These are phyloP conservation scores for Rhododendron simsii DNA, from an alignment of 148 eudicot genomes.

Conservation along the genomic window DNA sequence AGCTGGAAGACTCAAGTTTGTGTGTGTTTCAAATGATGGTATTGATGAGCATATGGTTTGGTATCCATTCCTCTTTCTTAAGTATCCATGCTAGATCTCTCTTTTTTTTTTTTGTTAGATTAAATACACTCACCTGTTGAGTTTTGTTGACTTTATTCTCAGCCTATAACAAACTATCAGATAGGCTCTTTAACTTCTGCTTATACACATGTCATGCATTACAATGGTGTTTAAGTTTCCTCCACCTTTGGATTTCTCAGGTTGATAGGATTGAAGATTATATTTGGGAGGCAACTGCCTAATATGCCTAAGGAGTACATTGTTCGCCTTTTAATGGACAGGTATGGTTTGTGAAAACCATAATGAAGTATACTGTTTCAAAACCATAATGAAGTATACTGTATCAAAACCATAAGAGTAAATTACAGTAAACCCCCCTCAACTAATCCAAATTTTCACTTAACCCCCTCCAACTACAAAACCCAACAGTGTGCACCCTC, in stretches of 20 bases:
- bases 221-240: not conserved
- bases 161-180: not conserved
- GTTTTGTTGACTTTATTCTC: not conserved
- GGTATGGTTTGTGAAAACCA: slow-evolving; percentile 36
- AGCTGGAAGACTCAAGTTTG: slow-evolving; percentile 67
- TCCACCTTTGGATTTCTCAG: slow-evolving; percentile 34
- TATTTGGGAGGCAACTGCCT: slow-evolving; percentile 94
- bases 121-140: not conserved
- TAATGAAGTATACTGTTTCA: not conserved
- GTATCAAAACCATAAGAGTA: not conserved
- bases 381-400: not conserved
- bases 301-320: slow-evolving; percentile 99
- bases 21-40: slow-evolving; percentile 74
- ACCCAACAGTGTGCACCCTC: too few relatives aligned
- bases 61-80: slow-evolving; percentile 45
- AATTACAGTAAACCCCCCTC: too few relatives aligned
- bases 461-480: too few relatives aligned
- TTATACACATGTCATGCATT: not conserved
- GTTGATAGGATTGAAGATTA: slow-evolving; percentile 94
- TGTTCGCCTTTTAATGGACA: slow-evolving; percentile 97
- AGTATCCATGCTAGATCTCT: not conserved
- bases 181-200: not conserved
- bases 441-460: too few relatives aligned
- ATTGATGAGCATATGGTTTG: slow-evolving; percentile 89
- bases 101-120: not conserved